These are phyloP conservation scores for Cladosporium sp. DNA, from an alignment of 2,329 filamentous ascomycete genomes.

Conservation along the genomic window DNA sequence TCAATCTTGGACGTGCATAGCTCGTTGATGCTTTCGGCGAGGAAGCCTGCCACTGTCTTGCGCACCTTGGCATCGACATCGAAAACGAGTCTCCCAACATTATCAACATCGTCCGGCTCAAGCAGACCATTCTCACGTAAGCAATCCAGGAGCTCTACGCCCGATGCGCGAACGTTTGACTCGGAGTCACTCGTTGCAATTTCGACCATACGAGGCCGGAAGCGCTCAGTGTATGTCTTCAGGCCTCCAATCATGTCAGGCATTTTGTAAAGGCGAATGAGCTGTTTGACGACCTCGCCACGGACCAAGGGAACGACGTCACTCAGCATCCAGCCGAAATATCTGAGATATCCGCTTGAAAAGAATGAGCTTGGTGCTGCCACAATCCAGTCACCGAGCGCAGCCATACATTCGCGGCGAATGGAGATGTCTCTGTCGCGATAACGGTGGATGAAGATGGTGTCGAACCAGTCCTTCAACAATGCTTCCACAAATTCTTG, in stretches of 20 bases:
- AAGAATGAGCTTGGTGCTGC: constrained; percentile 82
- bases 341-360: constrained; percentile 83
- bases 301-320: constrained; percentile 71
- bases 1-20: constrained; percentile 74
- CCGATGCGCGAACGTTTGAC: constrained; percentile 68
- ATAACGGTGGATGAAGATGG: constrained; percentile 91
- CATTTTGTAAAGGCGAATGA: constrained; percentile 72
- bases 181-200: constrained; percentile 88
- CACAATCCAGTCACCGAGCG: constrained; percentile 83
- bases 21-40: constrained; percentile 80
- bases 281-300: constrained; percentile 79
- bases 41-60: constrained; percentile 85
- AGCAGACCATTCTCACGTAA: constrained; percentile 80
- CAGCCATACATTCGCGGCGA: constrained; percentile 79
- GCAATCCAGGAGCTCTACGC: constrained; percentile 75
- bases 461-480: constrained; percentile 83
- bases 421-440: constrained; percentile 89
- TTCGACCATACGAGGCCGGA: constrained; percentile 80
- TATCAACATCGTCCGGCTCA: constrained; percentile 86
- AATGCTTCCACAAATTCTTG: constrained; percentile 65
- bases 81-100: constrained; percentile 81
- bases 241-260: constrained; percentile 71
- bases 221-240: constrained; percentile 89
- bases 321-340: constrained; percentile 92
- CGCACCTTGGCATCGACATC: constrained; percentile 80